phyloP scores from a whole-genome alignment of 495 filamentous ascomycete species.

The Penicillium maclennaniae region DNA sequence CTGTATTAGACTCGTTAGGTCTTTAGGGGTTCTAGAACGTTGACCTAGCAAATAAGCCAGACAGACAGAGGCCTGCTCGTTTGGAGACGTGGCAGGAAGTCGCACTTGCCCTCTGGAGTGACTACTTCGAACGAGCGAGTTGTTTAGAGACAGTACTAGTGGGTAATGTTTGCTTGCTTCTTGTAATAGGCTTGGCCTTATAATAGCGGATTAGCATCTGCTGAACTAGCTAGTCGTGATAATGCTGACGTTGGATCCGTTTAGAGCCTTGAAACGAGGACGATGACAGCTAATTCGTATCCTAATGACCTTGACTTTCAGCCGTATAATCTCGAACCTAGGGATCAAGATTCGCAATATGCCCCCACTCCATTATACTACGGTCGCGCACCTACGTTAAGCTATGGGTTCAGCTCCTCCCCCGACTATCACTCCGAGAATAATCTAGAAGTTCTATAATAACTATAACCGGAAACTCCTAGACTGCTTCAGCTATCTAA shows the following conservation, averaged over 20 bases:
- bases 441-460: conserved; percentile 5
- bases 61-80: not conserved
- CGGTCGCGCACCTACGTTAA: conserved; percentile 1
- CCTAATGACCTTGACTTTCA: too few relatives aligned
- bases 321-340: too few relatives aligned
- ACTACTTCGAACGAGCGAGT: not conserved
- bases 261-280: too few relatives aligned
- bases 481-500: conserved; percentile 12
- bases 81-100: not conserved
- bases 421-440: conserved; percentile 2
- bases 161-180: too few relatives aligned
- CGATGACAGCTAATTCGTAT: too few relatives aligned
- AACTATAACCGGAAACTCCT: not conserved
- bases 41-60: not conserved
- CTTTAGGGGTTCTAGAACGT: not conserved
- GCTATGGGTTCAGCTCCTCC: conserved; percentile 6
- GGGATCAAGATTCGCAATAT: conserved; percentile 13
- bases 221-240: too few relatives aligned
- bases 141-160: not conserved
- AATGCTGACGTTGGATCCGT: too few relatives aligned
- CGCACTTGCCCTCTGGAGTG: not conserved
- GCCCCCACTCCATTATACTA: conserved; percentile 13
- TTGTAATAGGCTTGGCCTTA: too few relatives aligned
- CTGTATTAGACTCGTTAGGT: not conserved
- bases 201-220: too few relatives aligned